phyloP scores from a whole-genome alignment of 129 eudicot species.

The Centella asiatica region DNA sequence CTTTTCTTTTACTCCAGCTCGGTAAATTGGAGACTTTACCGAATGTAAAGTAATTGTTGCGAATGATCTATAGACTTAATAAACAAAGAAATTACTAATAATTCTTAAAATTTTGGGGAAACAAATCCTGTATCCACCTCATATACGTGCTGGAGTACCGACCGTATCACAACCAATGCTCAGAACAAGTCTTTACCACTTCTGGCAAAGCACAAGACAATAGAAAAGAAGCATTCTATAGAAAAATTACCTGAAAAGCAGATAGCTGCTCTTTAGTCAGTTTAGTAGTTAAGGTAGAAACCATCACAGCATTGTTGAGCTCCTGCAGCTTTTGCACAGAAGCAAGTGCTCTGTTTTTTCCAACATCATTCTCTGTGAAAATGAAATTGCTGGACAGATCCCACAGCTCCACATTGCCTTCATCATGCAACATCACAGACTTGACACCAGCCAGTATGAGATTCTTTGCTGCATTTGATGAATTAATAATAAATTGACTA shows the following conservation, averaged over 20 bases:
- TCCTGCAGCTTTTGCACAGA: slow-evolving; percentile 91
- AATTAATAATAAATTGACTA: neutral
- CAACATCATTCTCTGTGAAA: slow-evolving; percentile 75
- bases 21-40: too few relatives aligned
- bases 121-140: too few relatives aligned
- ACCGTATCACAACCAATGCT: too few relatives aligned
- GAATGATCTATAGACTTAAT: too few relatives aligned
- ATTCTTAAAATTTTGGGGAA: too few relatives aligned
- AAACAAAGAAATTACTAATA: too few relatives aligned
- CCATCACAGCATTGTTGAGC: slow-evolving; percentile 86
- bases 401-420: slow-evolving; percentile 84
- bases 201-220: too few relatives aligned
- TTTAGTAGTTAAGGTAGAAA: slow-evolving; percentile 58
- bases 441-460: slow-evolving; percentile 90
- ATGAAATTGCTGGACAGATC: slow-evolving; percentile 85
- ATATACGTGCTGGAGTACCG: too few relatives aligned
- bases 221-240: too few relatives aligned
- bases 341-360: slow-evolving; percentile 86
- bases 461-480: slow-evolving; percentile 64
- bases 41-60: too few relatives aligned
- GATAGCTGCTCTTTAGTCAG: slow-evolving; percentile 76
- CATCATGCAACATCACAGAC: slow-evolving; percentile 92
- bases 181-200: too few relatives aligned
- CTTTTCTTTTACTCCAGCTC: too few relatives aligned
- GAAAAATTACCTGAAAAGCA: slow-evolving; percentile 57